phyloP scores from a whole-genome alignment of 1,284 basidiomycete genomes.

The Hymenochaete sp. region DNA sequence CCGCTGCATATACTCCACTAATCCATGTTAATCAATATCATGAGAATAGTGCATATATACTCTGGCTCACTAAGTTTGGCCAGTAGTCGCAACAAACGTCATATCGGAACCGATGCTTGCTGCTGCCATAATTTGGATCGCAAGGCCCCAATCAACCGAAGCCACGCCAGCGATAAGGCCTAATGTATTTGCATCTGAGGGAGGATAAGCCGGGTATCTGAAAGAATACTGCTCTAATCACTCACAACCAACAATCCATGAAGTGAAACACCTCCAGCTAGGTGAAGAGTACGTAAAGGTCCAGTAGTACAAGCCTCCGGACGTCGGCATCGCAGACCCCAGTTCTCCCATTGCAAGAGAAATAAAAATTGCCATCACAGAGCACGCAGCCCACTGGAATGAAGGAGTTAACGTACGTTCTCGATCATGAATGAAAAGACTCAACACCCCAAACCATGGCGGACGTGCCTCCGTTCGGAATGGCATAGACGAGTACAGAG shows the following conservation, averaged over 20 bases:
- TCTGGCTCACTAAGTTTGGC: slow-evolving; percentile 26
- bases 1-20: slow-evolving; percentile 27
- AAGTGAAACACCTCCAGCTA: slow-evolving; percentile 26
- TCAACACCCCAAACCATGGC: slow-evolving; percentile 41
- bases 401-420: neutral
- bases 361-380: slow-evolving; percentile 23
- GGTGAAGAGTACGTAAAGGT: slow-evolving; percentile 21
- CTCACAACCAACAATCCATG: slow-evolving; percentile 29
- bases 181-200: slow-evolving; percentile 32
- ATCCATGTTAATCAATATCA: neutral
- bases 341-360: slow-evolving; percentile 30
- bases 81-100: slow-evolving; percentile 25
- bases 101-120: slow-evolving; percentile 28
- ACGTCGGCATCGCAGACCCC: slow-evolving; percentile 24
- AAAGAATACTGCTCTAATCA: neutral
- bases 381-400: slow-evolving; percentile 24
- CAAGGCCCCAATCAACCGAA: slow-evolving; percentile 36
- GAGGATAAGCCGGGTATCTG: too few relatives aligned
- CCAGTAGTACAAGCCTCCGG: slow-evolving; percentile 30
- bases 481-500: slow-evolving; percentile 34
- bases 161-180: slow-evolving; percentile 33
- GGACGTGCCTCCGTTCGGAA: slow-evolving; percentile 38
- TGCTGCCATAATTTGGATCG: slow-evolving; percentile 32
- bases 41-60: neutral
- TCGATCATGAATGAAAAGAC: neutral